phyloP scores from a whole-genome alignment of 179 eudicot species.

The Vitellaria paradoxa region DNA sequence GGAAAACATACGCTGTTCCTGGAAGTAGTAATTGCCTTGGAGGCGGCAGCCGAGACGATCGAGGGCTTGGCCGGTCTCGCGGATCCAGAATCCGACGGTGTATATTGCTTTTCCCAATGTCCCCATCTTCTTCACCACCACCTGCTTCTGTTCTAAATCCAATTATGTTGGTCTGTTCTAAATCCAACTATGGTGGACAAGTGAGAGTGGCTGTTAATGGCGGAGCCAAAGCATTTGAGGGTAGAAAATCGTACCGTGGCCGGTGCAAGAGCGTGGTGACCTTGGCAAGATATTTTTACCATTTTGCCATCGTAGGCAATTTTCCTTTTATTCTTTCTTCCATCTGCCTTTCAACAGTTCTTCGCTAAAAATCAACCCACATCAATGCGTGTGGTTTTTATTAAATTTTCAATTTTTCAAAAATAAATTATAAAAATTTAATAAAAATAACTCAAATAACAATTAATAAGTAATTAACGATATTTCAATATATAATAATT shows the following conservation, averaged over 20 bases:
- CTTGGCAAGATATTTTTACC: too few species aligned
- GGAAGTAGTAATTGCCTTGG: slow-evolving; percentile 78
- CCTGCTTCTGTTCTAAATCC: background rate
- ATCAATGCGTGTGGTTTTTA: too few species aligned
- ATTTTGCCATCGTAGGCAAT: too few species aligned
- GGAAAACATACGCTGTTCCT: slow-evolving; percentile 44
- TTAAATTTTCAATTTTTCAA: too few species aligned
- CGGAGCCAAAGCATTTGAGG: background rate
- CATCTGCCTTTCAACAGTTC: too few species aligned
- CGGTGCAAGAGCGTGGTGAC: background rate
- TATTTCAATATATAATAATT: too few species aligned
- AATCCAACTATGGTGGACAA: background rate
- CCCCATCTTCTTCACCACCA: slow-evolving; percentile 44
- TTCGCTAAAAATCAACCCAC: too few species aligned
- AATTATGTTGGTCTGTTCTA: background rate
- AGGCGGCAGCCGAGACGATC: slow-evolving; percentile 97
- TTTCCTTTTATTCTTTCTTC: too few species aligned
- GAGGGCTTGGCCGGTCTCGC: slow-evolving; percentile 95
- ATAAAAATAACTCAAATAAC: too few species aligned
- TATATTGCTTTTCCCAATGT: slow-evolving; percentile 76
- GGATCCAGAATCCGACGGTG: slow-evolving; percentile 90
- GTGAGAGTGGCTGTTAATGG: background rate
- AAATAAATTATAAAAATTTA: too few species aligned
- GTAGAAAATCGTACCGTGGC: background rate
- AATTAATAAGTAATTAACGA: too few species aligned